phyloP scores from a whole-genome alignment of 78 protist genomes.

The Dictyostelium capitatum region DNA sequence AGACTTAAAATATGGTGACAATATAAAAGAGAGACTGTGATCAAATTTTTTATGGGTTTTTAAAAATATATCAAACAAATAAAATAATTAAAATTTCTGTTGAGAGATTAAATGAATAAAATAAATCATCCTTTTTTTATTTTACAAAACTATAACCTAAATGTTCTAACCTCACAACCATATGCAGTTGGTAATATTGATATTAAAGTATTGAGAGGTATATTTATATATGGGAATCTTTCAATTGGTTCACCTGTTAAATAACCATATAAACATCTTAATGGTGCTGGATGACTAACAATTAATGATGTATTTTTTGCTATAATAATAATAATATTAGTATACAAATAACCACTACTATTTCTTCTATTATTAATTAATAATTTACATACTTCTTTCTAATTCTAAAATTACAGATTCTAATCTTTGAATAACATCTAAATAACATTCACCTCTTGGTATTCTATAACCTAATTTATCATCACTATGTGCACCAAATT shows the following conservation, averaged over 20 bases:
- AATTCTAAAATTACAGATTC: conserved; percentile 95
- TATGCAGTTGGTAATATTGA: conserved; percentile 85
- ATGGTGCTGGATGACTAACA: conserved; percentile 79
- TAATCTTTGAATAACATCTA: conserved; percentile 91
- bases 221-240: conserved; percentile 80
- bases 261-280: conserved; percentile 71
- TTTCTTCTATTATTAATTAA: not conserved
- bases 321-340: not conserved
- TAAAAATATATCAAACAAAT: no score
- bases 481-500: conserved; percentile 75
- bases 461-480: conserved; percentile 93
- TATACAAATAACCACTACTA: not conserved
- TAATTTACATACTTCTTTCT: conserved; percentile 85
- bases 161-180: conserved; percentile 75
- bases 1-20: no score
- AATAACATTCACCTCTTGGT: conserved; percentile 96
- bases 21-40: no score
- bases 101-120: no score
- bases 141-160: conserved; percentile 1
- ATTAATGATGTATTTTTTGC: conserved; percentile 72
- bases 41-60: no score
- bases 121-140: no score
- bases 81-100: no score
- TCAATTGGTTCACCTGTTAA: conserved; percentile 81
- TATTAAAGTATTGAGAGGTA: conserved; percentile 91